Evolutionary conservation across 768 basidiomycete species (phyloP), one percentile per base, ranked within the genome.

Genomic region (Serendipita sp.): DNA sequence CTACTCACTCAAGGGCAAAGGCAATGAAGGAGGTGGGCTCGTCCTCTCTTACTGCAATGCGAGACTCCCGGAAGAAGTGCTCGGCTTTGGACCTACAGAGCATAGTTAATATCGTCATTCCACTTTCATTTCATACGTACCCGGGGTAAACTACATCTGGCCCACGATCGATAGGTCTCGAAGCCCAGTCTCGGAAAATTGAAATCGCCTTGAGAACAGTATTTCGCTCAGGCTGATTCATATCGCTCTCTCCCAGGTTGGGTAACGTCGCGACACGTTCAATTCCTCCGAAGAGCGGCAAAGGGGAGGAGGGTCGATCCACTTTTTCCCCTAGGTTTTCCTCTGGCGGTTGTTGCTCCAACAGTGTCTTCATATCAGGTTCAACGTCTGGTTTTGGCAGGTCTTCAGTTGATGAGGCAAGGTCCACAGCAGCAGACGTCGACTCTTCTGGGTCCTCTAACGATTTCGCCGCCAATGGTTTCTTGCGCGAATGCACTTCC

Each of bases 21-120:
- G 96, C 94, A 67, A 98, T 93, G 70, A 98, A 96, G 16, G 95
- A 97, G 0, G 94, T 96, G 2, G 95, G 96, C 71, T 99, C 96
- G 72, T 97, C 93, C 18, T 92, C 92, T 18, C 95, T 82, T 18
- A 99, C 87, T 62, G 97, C 85, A 83, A 98, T 94, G 1, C 87
- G 85, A 15, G 91, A 92, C 70, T 95, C 94, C 43, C 90, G 81
- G 75, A 96, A 97, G 55, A 98, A 86, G 70, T 98, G 92, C 69
- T 97, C 94, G 1, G 31, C 27, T 60, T 60, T 60, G 55, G 55
- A 60, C 36, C 55, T 60, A 50, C 48, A 50, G 8, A 6, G 5
- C 8, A 8, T 50, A 40, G 5, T 5, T 6, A n/a, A 8, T 3
- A 16, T 52, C 34, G 4, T 23, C 31, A 23, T 34, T 13, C n/a